Conservation (phyloP, 1,284 basidiomycete genomes). For the Ustilago esculenta region DNA sequence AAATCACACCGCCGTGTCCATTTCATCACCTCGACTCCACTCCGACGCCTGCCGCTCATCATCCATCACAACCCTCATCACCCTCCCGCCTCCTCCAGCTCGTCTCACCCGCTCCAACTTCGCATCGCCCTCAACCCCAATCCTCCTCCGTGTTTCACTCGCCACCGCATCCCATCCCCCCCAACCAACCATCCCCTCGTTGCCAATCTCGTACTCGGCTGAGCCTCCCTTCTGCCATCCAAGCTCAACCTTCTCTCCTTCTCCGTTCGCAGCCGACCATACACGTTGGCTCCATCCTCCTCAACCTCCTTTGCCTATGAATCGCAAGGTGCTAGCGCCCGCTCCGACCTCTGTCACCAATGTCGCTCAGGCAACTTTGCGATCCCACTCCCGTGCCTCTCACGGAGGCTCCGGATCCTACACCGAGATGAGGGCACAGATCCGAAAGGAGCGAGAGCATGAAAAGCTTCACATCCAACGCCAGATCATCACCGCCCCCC, state of each 20-base stretch:
- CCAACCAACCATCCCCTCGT: too few relatives aligned
- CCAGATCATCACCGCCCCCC: neutral
- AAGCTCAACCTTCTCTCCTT: conserved; percentile 12
- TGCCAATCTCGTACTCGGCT: too few relatives aligned
- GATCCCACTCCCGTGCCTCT: conserved; percentile 36
- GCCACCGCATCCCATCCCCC: too few relatives aligned
- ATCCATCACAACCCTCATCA: conserved; percentile 17
- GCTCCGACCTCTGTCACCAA: conserved; percentile 31
- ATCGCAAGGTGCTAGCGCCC: conserved; percentile 28
- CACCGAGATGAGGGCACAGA: conserved; percentile 50
- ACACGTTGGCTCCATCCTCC: neutral
- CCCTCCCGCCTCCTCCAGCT: neutral
- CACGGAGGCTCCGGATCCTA: conserved; percentile 47
- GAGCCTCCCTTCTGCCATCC: conserved; percentile 1
- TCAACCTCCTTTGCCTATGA: conserved; percentile 13
- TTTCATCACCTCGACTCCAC: conserved; percentile 8
- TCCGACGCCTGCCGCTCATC: conserved; percentile 2
- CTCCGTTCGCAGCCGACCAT: neutral
- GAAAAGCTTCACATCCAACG: conserved; percentile 19
- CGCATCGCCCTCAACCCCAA: neutral
- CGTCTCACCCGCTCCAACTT: neutral
- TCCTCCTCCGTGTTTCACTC: conserved; percentile 1
- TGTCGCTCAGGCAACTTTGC: conserved; percentile 23
- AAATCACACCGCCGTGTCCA: conserved; percentile 20
- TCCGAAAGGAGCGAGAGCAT: conserved; percentile 44